Base-by-base conservation (phyloP, 2,329 filamentous ascomycete genomes). In the Aspergillus ochraceoroseus region DNA sequence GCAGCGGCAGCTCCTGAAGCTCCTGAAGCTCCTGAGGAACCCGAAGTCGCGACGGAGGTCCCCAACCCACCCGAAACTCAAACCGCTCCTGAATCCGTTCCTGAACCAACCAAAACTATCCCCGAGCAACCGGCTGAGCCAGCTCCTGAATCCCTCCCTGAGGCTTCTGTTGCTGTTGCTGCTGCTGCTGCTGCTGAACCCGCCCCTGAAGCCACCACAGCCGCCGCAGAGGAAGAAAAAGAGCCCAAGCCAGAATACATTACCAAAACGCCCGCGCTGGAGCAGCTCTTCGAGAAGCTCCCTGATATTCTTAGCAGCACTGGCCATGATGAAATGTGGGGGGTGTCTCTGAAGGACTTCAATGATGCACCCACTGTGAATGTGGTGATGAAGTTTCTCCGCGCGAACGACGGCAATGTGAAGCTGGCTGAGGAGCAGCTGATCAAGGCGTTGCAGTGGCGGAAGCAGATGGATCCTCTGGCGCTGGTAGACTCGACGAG, bases 331-430 rank as follows among this genome's bases (percentile, higher is more conserved):
- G 88, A 95, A 72, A 85, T 95, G 75, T 96, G 89, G 80, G 89
- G 89, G 33, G 80, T 95, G 38, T 70, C 76, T 20, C 77, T 95
- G 30, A 60, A 64, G 43, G 55, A 61, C 41, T 55, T 54, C 40
- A 54, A 67, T 27, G 74, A 87, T 55, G 74, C 89, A 37, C 85
- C 85, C 39, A 88, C 85, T 32, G 82, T 85, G 60, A 82, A 95
- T 54, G 78, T 95, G 36, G 73, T 95, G 33, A 87, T 94, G 62
- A 96, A 95, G 71, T 95, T 89, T 69, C 77, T 96, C 41, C 86
- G 89, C 53, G 90, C 89, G 61, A 95, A 95, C 63, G 80, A 82
- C 47, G 82, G 83, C 47, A 81, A 94, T 57, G 62, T 87, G 5
- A 71, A 73, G 38, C 82, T 82, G 59, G 86, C 89, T 11, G 80